Conservation (phyloP, 1,284 basidiomycete species). For the Agaricales sp. region DNA sequence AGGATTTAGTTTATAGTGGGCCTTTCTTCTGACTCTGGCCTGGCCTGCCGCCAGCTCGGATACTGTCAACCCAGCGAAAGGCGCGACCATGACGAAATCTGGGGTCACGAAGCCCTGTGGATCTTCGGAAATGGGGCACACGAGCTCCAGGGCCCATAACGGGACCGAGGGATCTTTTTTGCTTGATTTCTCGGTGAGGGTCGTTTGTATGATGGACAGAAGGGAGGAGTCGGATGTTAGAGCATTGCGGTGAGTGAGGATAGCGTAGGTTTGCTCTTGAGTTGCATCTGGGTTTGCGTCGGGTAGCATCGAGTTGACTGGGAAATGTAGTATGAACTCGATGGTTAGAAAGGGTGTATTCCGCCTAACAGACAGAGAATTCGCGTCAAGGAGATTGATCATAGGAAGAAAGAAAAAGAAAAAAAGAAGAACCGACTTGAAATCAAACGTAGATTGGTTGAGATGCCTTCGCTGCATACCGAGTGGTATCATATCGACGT, state of each 20-base stretch:
- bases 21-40: conserved; percentile 10
- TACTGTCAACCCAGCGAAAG: conserved; percentile 21
- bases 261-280: conserved; percentile 21
- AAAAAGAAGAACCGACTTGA: conserved; percentile 44
- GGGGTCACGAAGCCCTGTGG: conserved; percentile 44
- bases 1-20: conserved; percentile 52
- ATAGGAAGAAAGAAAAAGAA: conserved; percentile 7
- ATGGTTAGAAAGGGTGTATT: conserved; percentile 61
- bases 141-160: conserved; percentile 43
- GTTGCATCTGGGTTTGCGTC: too few species aligned
- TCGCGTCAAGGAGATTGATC: too few species aligned
- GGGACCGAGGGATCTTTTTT: conserved; percentile 29
- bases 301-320: conserved; percentile 29
- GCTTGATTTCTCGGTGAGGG: conserved; percentile 25
- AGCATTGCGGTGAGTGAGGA: conserved; percentile 55
- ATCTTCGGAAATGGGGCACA: conserved; percentile 41
- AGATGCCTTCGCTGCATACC: conserved; percentile 74
- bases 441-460: conserved; percentile 77
- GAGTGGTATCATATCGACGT: conserved; percentile 64
- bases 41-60: conserved; percentile 8
- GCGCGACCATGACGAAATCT: conserved; percentile 46
- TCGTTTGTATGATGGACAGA: conserved; percentile 34
- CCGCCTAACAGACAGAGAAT: conserved; percentile 40
- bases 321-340: conserved; percentile 54
- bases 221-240: conserved; percentile 42